These are phyloP conservation scores for Histomonas meleagridis DNA, from an alignment of 208 protist species.

Conservation along the genomic window DNA sequence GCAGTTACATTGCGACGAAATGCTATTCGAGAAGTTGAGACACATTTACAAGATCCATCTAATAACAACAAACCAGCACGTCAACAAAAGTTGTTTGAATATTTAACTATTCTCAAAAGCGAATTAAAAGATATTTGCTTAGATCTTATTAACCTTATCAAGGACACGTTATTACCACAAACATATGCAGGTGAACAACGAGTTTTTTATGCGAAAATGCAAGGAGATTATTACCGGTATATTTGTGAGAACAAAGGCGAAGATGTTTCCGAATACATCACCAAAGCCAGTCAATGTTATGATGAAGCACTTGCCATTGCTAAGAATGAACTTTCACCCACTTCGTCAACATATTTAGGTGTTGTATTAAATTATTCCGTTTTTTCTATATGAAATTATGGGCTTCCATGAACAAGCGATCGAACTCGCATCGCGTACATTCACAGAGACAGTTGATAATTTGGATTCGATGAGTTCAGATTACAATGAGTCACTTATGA, in stretches of 20 bases:
- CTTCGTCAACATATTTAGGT: neutral
- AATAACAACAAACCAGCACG: no score
- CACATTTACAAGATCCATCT: no score
- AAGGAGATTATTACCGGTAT: neutral
- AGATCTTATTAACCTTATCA: neutral
- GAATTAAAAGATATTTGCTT: neutral
- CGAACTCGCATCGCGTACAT: neutral
- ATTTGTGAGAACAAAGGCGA: slow-evolving; percentile 61
- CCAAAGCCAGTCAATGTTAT: neutral
- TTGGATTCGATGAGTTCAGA: no score
- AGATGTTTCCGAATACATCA: neutral
- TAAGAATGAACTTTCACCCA: neutral
- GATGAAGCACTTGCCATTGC: neutral
- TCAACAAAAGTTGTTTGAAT: no score
- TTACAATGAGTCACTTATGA: no score
- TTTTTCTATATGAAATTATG: neutral
- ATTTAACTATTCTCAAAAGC: no score
- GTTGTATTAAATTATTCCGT: neutral
- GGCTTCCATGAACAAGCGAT: neutral
- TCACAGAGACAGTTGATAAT: neutral
- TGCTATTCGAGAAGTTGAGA: neutral
- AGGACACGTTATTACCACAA: neutral
- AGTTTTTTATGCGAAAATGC: neutral
- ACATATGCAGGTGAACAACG: neutral
- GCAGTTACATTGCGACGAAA: neutral